Conservation (phyloP, 495 filamentous ascomycete species). For the Astrocystis sublimbata region DNA sequence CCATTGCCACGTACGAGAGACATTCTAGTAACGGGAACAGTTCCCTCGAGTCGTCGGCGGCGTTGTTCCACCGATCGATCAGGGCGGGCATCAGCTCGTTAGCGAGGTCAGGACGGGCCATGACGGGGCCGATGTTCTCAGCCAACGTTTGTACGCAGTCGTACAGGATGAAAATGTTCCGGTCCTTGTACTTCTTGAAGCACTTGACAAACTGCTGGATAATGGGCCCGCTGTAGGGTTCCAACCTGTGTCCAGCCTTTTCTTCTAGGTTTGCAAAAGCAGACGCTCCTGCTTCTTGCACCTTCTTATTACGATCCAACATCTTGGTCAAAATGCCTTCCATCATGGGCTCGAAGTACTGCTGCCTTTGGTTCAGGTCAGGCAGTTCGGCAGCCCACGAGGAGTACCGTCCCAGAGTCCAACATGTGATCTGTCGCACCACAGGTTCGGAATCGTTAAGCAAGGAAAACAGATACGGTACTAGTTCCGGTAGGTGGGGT, state of each 20-base stretch:
- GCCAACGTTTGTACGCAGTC: slow-evolving; percentile 98
- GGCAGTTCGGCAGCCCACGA: slow-evolving; percentile 82
- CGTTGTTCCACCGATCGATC: slow-evolving; percentile 83
- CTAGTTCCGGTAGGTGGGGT: slow-evolving; percentile 86
- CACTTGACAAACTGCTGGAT: slow-evolving; percentile 89
- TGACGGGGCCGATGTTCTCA: slow-evolving; percentile 79
- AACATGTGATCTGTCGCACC: slow-evolving; percentile 97
- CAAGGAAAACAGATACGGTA: slow-evolving; percentile 86
- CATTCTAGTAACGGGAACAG: slow-evolving; percentile 94
- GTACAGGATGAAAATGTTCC: slow-evolving; percentile 98
- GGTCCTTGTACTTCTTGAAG: slow-evolving; percentile 93
- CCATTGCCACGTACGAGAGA: slow-evolving; percentile 88
- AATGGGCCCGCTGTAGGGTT: slow-evolving; percentile 85
- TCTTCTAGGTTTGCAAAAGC: slow-evolving; percentile 97
- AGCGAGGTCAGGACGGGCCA: slow-evolving; percentile 76
- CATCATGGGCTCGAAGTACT: slow-evolving; percentile 96
- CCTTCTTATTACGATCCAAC: slow-evolving; percentile 95
- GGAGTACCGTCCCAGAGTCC: slow-evolving; percentile 94
- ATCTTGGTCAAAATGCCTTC: slow-evolving; percentile 92
- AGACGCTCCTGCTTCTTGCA: slow-evolving; percentile 94
- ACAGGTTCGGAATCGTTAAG: slow-evolving; percentile 84
- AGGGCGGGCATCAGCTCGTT: slow-evolving; percentile 92
- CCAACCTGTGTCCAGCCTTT: slow-evolving; percentile 76
- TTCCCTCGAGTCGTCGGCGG: slow-evolving; percentile 87
- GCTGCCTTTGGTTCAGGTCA: slow-evolving; percentile 63